Conservation (phyloP, 257 asterid species). For the Henckelia pumila region DNA sequence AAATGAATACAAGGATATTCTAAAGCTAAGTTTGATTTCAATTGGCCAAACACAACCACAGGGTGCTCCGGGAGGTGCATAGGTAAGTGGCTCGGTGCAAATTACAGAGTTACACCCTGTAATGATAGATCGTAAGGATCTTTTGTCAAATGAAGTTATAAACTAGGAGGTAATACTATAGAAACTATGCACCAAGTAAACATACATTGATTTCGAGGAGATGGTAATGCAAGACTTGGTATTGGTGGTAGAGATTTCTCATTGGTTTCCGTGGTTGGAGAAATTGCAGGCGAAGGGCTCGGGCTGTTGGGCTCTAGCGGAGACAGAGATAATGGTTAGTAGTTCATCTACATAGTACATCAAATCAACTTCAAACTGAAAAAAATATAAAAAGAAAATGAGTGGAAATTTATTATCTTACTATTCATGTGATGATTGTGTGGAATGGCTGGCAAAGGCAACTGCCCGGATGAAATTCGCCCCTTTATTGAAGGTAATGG, state of each 20-base stretch:
- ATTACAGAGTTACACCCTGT: conserved; percentile 55
- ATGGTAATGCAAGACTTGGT: conserved; percentile 61
- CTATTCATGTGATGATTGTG: conserved; percentile 35
- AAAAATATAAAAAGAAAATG: not conserved
- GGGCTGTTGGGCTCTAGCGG: conserved; percentile 45
- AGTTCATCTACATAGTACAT: conserved; percentile 11
- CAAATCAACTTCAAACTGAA: conserved; percentile 1
- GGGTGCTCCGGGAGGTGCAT: conserved; percentile 61
- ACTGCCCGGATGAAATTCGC: conserved; percentile 31
- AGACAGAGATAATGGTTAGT: conserved; percentile 20
- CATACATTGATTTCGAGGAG: conserved; percentile 74
- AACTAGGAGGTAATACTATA: not conserved
- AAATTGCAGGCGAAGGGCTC: conserved; percentile 45
- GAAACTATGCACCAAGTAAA: not conserved
- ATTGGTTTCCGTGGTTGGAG: conserved; percentile 39
- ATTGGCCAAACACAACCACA: conserved; percentile 90
- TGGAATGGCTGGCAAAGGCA: conserved; percentile 49
- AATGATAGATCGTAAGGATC: conserved; percentile 1
- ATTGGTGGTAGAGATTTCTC: conserved; percentile 46
- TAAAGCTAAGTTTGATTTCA: conserved; percentile 56
- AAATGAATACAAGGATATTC: conserved; percentile 52
- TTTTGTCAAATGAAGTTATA: not conserved
- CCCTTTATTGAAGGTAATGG: conserved; percentile 35
- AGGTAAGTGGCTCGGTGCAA: conserved; percentile 75
- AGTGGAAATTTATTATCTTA: conserved; percentile 16